Conservation (phyloP, 305 asterid species). For the Galium porrigens region DNA sequence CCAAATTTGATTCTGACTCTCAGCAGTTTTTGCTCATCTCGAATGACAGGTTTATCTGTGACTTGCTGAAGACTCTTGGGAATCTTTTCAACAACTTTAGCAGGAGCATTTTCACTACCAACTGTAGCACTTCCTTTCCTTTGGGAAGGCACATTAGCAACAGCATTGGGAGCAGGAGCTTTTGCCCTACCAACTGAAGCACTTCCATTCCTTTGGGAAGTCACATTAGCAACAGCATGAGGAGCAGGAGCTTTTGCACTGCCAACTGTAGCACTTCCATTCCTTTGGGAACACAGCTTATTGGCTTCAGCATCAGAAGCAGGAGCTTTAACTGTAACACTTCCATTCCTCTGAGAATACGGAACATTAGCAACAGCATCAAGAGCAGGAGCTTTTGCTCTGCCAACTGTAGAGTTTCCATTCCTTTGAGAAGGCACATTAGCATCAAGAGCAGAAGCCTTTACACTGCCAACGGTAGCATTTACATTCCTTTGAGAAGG, state of each 20-base stretch:
- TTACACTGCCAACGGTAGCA: slow-evolving; percentile 24
- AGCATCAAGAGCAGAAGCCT: slow-evolving; percentile 9
- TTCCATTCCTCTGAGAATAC: slow-evolving; percentile 15
- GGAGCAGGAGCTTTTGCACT: background rate
- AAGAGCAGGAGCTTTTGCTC: slow-evolving; percentile 15
- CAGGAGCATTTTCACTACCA: slow-evolving; percentile 16
- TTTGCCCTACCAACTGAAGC: background rate
- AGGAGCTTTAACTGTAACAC: slow-evolving; percentile 12
- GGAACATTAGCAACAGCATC: background rate
- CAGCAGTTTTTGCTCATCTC: slow-evolving; percentile 34
- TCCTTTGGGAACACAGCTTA: background rate
- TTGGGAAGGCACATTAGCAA: background rate
- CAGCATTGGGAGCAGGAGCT: background rate
- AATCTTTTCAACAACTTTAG: slow-evolving; percentile 30
- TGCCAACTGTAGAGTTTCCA: slow-evolving; percentile 24
- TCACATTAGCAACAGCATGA: background rate
- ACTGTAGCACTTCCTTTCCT: background rate
- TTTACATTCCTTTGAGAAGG: slow-evolving; percentile 33
- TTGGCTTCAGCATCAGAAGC: slow-evolving; percentile 6
- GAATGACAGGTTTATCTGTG: slow-evolving; percentile 29
- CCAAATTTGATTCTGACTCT: slow-evolving; percentile 70
- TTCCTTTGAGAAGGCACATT: slow-evolving; percentile 23
- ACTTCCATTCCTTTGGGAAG: background rate
- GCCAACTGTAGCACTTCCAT: background rate
- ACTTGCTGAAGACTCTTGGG: slow-evolving; percentile 33